These are phyloP conservation scores for Suillus variegatus DNA, from an alignment of 768 basidiomycete genomes.

Conservation along the genomic window DNA sequence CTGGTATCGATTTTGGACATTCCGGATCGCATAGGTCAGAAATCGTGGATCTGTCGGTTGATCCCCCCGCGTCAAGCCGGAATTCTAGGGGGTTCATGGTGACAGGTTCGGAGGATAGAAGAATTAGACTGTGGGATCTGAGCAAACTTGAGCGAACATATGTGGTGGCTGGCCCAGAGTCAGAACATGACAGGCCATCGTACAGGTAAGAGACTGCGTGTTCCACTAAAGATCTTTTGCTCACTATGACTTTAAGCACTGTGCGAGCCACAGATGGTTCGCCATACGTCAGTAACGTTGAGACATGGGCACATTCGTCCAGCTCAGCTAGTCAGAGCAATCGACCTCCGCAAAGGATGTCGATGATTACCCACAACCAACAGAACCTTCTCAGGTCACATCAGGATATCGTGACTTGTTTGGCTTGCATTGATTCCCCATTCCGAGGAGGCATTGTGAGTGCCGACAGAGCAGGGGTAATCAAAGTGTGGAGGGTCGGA, in stretches of 20 bases:
- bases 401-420: slow-evolving; percentile 85
- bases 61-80: slow-evolving; percentile 40
- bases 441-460: slow-evolving; percentile 93
- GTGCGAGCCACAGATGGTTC: slow-evolving; percentile 39
- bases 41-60: slow-evolving; percentile 44
- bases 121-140: slow-evolving; percentile 88
- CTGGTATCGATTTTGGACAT: slow-evolving; percentile 77
- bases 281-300: slow-evolving; percentile 52
- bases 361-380: slow-evolving; percentile 78
- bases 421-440: slow-evolving; percentile 88
- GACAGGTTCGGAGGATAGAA: slow-evolving; percentile 88
- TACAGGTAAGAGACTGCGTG: slow-evolving; percentile 58
- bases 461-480: slow-evolving; percentile 84
- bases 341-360: slow-evolving; percentile 74
- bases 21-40: slow-evolving; percentile 53
- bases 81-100: slow-evolving; percentile 70
- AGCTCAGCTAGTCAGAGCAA: slow-evolving; percentile 52
- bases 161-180: slow-evolving; percentile 77
- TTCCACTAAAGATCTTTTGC: background rate
- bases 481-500: slow-evolving; percentile 90
- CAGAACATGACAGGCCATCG: slow-evolving; percentile 70
- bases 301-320: slow-evolving; percentile 57
- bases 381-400: slow-evolving; percentile 84
- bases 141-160: slow-evolving; percentile 69
- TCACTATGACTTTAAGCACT: slow-evolving; percentile 26